phyloP scores from a whole-genome alignment of 495 filamentous ascomycete genomes.

The Neurospora intermedia region DNA sequence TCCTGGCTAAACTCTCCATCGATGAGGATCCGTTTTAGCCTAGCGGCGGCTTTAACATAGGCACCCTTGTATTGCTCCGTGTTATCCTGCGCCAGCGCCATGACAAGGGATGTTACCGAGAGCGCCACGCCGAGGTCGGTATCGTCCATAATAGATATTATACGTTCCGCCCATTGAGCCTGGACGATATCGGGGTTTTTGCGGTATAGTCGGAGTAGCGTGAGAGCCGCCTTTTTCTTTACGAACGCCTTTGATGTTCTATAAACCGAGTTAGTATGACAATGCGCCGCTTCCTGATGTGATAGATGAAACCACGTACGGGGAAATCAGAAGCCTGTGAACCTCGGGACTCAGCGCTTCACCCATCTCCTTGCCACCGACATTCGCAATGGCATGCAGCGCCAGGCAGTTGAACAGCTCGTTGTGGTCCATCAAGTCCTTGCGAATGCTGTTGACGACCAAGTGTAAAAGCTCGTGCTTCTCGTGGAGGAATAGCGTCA shows the following conservation, averaged over 20 bases:
- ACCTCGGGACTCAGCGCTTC: slow-evolving; percentile 90
- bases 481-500: slow-evolving; percentile 95
- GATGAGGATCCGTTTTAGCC: slow-evolving; percentile 78
- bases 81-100: slow-evolving; percentile 89
- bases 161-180: slow-evolving; percentile 92
- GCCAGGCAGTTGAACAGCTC: slow-evolving; percentile 96
- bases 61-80: slow-evolving; percentile 87
- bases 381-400: slow-evolving; percentile 97
- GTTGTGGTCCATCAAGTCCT: slow-evolving; percentile 88
- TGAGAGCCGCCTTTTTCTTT: slow-evolving; percentile 98
- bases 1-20: slow-evolving; percentile 79
- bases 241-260: slow-evolving; percentile 96
- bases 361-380: slow-evolving; percentile 93
- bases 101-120: slow-evolving; percentile 92
- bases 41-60: slow-evolving; percentile 84
- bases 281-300: background rate
- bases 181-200: slow-evolving; percentile 90
- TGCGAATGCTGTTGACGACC: slow-evolving; percentile 96
- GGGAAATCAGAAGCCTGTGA: slow-evolving; percentile 88
- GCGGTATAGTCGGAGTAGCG: slow-evolving; percentile 87
- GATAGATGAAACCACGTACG: slow-evolving; percentile 45
- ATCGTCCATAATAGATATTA: slow-evolving; percentile 98
- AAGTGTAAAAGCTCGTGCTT: slow-evolving; percentile 91
- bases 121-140: slow-evolving; percentile 87
- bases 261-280: slow-evolving; percentile 5